Conservation (phyloP, 176 grass and related monocot genomes). For the Lolium rigidum region DNA sequence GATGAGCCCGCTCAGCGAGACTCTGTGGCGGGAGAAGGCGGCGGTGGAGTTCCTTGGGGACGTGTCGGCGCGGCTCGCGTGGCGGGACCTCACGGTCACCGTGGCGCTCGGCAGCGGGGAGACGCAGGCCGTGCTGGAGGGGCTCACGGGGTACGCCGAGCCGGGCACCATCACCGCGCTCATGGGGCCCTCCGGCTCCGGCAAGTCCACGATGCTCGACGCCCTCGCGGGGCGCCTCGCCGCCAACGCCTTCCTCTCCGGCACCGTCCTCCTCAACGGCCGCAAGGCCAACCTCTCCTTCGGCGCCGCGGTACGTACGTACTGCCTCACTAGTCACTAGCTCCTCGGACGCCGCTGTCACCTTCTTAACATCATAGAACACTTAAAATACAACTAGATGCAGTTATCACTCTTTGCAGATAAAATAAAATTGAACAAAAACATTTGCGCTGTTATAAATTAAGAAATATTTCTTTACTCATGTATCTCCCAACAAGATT, state of each 20-base stretch:
- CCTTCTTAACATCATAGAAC: background rate
- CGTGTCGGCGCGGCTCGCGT: conserved; percentile 87
- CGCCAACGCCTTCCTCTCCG: conserved; percentile 86
- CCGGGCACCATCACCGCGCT: conserved; percentile 89
- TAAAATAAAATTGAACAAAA: background rate
- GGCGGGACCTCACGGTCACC: conserved; percentile 87
- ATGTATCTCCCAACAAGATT: background rate
- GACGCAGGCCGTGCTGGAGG: conserved; percentile 83
- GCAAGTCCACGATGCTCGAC: conserved; percentile 97
- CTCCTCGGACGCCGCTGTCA: background rate
- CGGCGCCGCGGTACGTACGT: conserved; percentile 84
- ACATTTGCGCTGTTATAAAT: background rate
- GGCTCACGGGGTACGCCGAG: conserved; percentile 85
- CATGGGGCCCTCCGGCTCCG: conserved; percentile 94
- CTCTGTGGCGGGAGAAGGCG: conserved; percentile 83
- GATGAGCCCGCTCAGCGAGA: conserved; percentile 95
- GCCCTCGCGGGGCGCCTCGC: conserved; percentile 79
- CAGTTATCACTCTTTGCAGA: background rate
- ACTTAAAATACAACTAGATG: background rate
- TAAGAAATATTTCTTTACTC: background rate
- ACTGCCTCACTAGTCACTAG: background rate
- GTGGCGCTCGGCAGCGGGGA: conserved; percentile 70
- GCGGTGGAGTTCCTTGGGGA: conserved; percentile 68
- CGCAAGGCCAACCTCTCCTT: conserved; percentile 95
- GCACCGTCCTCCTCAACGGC: conserved; percentile 84